Evolutionary conservation across 2,329 filamentous ascomycete genomes (phyloP), one percentile per base, ranked within the genome.

Genomic region (Microascus cirrosus): DNA sequence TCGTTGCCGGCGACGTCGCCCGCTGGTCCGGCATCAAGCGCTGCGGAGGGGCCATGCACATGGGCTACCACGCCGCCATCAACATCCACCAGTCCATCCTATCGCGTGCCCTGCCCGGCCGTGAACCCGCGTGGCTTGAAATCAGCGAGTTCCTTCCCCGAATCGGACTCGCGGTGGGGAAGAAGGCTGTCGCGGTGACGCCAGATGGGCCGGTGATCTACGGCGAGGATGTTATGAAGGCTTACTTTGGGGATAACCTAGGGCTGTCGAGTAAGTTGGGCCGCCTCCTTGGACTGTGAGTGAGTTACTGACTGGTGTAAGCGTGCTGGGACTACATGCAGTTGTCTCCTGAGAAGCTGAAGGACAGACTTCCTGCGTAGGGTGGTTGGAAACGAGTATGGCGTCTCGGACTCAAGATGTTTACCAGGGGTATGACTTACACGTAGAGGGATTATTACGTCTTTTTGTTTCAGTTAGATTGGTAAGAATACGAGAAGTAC

Each of bases 11-110:
- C 18, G 89, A 93, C 66, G 73, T 88, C 18, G 80, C 79, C 35
- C 73, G 75, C 54, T 92, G 89, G 88, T 80, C 85, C 0, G 88
- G 87, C 51, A 90, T 93, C 73, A 92, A 90, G 74, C 85, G 89
- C 52, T 89, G 85, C 64, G 88, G 89, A 25, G 81, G 77, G 18
- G 89, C 89, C 36, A 89, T 92, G 79, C 81, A 87, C 65, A 84
- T 85, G 75, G 89, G 87, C 42, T 81, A 84, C 65, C 76, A 79
- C 60, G 80, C 81, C 2, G 87, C 83, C 7, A 70, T 78, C 57
- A 92, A 92, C 66, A 79, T 87, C 57, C 80, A 88, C 70, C 80
- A 86, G 70, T 72, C 76, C 25, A 82, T 88, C 66, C 68, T 82
- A 52, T 65, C 72, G 57, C 68, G 69, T 39, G 64, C 74, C 56